Base-by-base conservation (phyloP, 345 rosid species). In the Rhizophora apiculata region DNA sequence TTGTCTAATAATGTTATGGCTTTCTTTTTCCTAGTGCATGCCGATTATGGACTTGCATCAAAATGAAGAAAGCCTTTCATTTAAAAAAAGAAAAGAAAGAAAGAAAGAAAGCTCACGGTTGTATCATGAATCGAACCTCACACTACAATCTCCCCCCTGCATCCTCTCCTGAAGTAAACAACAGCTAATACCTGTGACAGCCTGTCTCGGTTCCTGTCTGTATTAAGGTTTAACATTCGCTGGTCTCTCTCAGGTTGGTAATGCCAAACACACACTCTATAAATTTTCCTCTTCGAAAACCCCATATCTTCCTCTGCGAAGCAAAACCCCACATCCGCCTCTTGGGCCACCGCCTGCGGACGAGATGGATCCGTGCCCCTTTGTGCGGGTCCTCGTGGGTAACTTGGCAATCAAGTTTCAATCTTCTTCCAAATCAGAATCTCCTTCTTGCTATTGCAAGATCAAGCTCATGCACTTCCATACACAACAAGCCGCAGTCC, bases 361-460 rank as follows among this genome's bases (percentile, higher is more conserved):
- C 5, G 49, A 43, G 49, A 94, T 95, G 99, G 99, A 95, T 90
- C 99, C 99, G 74, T 95, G 99, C 81, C 86, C 96, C 6, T 92
- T 89, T 77, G 86, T 85, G 30, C 88, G 96, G 82, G 73, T 95
- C 77, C 84, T 92, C 5, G 81, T 88, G 39, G 96, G 97, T 0
- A 89, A 86, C 78, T 83, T 94, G 31, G 87, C 95, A 36, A 75
- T 91, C 61, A 85, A 82, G 72, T 83, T 87, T 26, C 87, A 88
- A 0, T 60, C 68, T 0, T 32, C 78, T 0, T 68, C 81, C 16
- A 83, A 79, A 52, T 74, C 88, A 8, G 60, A 56, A 22, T 3
- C 60, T 56, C 16, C 60, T 27, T 56, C 16, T 56, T 24, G 30
- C 60, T 27, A 24, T 27, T 27, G 29, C 76, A 87, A 82, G 79